phyloP scores from a whole-genome alignment of 768 basidiomycete species.

The Artomyces pyxidatus region DNA sequence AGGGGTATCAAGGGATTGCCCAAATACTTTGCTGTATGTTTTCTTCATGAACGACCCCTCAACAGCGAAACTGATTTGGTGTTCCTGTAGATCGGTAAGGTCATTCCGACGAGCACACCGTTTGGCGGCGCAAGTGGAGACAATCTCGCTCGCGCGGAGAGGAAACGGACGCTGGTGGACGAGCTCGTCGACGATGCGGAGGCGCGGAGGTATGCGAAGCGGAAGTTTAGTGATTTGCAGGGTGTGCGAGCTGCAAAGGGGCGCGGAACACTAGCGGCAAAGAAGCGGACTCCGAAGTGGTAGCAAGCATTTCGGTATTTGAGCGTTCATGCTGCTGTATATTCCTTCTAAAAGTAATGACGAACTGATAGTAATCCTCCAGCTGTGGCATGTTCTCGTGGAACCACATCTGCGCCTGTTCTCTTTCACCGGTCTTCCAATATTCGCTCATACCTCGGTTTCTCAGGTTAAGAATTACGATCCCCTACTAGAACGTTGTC shows the following conservation, averaged over 20 bases:
- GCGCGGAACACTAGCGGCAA: slow-evolving; percentile 58
- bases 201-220: slow-evolving; percentile 81
- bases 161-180: slow-evolving; percentile 81
- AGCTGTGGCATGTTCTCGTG: too few species aligned
- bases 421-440: too few species aligned
- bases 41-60: background rate
- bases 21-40: slow-evolving; percentile 81
- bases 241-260: slow-evolving; percentile 58
- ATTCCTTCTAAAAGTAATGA: too few species aligned
- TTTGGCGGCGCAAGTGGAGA: slow-evolving; percentile 64
- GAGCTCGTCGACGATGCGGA: slow-evolving; percentile 87
- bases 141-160: slow-evolving; percentile 58
- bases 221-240: slow-evolving; percentile 80
- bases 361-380: too few species aligned
- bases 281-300: slow-evolving; percentile 65
- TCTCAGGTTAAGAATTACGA: too few species aligned
- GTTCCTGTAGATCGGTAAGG: slow-evolving; percentile 61
- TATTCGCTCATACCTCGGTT: too few species aligned
- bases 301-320: slow-evolving; percentile 19
- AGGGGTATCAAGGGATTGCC: slow-evolving; percentile 79
- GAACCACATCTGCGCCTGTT: too few species aligned
- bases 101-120: slow-evolving; percentile 60
- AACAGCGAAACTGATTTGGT: slow-evolving; percentile 7
- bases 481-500: too few species aligned
- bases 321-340: too few species aligned